Evolutionary conservation across 73 alveolate genomes (phyloP).

Genomic region (Paramecium biaurelia): DNA sequence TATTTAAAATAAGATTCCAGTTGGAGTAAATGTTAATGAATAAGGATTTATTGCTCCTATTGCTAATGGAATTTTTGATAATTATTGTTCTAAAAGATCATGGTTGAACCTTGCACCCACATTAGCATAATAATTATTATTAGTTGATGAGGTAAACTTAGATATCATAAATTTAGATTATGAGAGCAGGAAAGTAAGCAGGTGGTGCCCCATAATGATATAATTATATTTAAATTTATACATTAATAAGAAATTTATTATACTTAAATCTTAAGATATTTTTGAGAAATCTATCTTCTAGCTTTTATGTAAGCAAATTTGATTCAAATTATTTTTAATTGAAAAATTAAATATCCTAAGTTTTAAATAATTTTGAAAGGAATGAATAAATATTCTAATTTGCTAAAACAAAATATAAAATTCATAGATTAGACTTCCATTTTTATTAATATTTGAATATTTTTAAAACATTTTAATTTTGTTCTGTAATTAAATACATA

Average conservation of each 20-base stretch:
- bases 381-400: background rate
- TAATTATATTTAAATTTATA: background rate
- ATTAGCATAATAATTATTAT: constrained; percentile 56
- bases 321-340: background rate
- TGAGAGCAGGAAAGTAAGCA: constrained; percentile 67
- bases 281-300: background rate
- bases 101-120: constrained; percentile 64
- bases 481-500: background rate
- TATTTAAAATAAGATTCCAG: constrained; percentile 76
- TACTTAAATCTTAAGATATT: background rate
- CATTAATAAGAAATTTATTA: background rate
- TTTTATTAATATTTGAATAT: background rate
- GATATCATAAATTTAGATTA: background rate
- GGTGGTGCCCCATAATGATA: constrained; percentile 56
- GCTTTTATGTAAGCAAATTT: background rate
- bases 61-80: constrained; percentile 58
- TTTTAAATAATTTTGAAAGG: background rate
- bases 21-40: constrained; percentile 83
- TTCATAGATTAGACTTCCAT: background rate
- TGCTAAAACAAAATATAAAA: background rate
- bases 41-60: constrained; percentile 61
- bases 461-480: no score
- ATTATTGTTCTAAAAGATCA: constrained; percentile 58
- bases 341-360: background rate
- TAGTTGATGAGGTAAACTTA: constrained; percentile 55